Evolutionary conservation across 148 eudicot genomes (phyloP), one percentile per base, ranked within the genome.

Genomic region (Simmondsia chinensis): DNA sequence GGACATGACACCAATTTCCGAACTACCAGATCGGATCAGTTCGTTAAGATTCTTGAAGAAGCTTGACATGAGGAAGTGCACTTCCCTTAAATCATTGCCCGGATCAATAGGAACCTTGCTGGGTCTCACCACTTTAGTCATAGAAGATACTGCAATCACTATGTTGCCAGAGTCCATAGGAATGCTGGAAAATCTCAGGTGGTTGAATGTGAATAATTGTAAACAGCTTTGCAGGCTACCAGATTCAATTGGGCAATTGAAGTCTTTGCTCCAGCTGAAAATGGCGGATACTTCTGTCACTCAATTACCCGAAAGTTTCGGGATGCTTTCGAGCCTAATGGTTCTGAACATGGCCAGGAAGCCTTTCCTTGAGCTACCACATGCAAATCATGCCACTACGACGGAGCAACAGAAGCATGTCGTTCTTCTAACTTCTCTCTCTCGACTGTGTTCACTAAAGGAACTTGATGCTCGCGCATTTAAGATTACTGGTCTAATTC

Each of bases 391-490:
- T 24, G 7, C 4, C 12, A 28, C 32, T 32, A 22, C 12, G 7
- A 34, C 50, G 3, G 56, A 52, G 1, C 28, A 50, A n/a, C 9
- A 20, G 3, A 12, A 8, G 48, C 43, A 19, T 1, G 26, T 36
- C 27, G 66, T 16, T 18, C 70, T 80, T 52, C 88, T 83, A 30
- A 14, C 54, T 48, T 55, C 73, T 37, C 73, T 76, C 58, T 56
- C 66, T 39, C 50, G 53, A 7, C 69, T 76, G 4, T 70, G 68
- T 9, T 34, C 6, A 33, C 29, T 81, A 23, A 48, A 51, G 43
- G 83, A 70, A 59, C 57, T 81, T 10, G 33, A 73, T 61, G 89
- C 80, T 48, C 44, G 46, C n/a, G 68, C 57, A 48, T 73, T 73
- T 63, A 65, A 63, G 56, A 54, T 73, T 33, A 19, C 63, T 42